These are phyloP conservation scores for Thoreauomyces humboldtii DNA, from an alignment of 192 early-diverging fungal genomes.

Conservation along the genomic window DNA sequence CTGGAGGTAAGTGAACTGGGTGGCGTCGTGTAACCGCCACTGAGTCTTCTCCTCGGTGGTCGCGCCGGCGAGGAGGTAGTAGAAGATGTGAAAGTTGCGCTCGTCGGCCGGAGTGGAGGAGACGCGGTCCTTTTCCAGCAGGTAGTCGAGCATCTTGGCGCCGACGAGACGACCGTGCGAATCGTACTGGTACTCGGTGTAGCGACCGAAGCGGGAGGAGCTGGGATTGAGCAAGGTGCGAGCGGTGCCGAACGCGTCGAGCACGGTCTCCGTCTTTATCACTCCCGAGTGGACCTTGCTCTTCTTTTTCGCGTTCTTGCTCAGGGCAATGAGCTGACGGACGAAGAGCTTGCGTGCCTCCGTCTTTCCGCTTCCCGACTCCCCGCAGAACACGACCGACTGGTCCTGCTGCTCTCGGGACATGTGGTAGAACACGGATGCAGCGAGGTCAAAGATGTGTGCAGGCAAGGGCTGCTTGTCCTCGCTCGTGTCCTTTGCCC, in stretches of 20 bases:
- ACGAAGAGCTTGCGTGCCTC: constrained; percentile 67
- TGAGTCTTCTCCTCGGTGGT: constrained; percentile 65
- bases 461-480: constrained; percentile 52
- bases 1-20: constrained; percentile 41
- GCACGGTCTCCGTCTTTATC: constrained; percentile 63
- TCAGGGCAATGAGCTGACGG: constrained; percentile 69
- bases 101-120: constrained; percentile 54
- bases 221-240: constrained; percentile 59
- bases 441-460: constrained; percentile 82
- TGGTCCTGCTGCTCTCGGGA: constrained; percentile 87
- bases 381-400: constrained; percentile 82
- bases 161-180: constrained; percentile 80
- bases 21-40: constrained; percentile 62
- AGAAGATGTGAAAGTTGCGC: constrained; percentile 94
- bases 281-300: constrained; percentile 71
- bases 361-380: constrained; percentile 85
- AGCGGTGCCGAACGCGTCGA: constrained; percentile 78
- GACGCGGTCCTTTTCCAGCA: constrained; percentile 84
- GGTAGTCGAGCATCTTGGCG: constrained; percentile 75
- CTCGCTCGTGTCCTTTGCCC: constrained; percentile 28
- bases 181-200: constrained; percentile 89
- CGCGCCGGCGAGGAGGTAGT: constrained; percentile 88
- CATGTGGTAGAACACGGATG: constrained; percentile 84
- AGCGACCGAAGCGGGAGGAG: constrained; percentile 76
- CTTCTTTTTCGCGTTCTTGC: constrained; percentile 77